Base-by-base conservation (phyloP, 2,329 filamentous ascomycete genomes). In the Bipolaris victoriae region DNA sequence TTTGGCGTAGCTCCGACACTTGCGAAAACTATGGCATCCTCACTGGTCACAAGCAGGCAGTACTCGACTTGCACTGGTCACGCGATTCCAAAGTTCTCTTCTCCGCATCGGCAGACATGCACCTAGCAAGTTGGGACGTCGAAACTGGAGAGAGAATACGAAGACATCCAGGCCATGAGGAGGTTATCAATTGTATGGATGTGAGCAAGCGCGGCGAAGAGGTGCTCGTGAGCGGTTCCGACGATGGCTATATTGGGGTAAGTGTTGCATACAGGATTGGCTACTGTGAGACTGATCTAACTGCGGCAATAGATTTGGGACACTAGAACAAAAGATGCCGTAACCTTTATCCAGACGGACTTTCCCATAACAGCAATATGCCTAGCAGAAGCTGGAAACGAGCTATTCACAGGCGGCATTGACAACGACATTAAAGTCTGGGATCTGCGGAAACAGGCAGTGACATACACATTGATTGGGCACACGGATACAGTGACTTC, bases 371-470 rank as follows among this genome's bases (percentile, higher is more conserved):
- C 95, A 1, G 90, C 94, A 0, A 87, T 98, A 5, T 91, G 92
- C 15, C 82, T 98, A n/a, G 89, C 93, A 0, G 92, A 97, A 75
- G 92, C 94, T 1, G 95, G 95, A 16, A 97, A 97, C 74, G 95
- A 98, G 79, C 86, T 99, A 24, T 99, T 95, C 76, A 90, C 91
- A 6, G 94, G 94, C 45, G 91, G 93, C 20, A 97, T 99, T 66
- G 95, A 98, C 79, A 97, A 98, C 73, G 92, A 96, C 68, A 96
- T 99, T 75, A 92, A 93, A 69, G 93, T 96, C 18, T 99, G 95
- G 94, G 95, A 99, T 77, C 80, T 98, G 71, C 88, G 95, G 65
- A 98, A 97, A 81, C 92, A 96, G 77, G 86, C 89, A 6, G 86
- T 96, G 2, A 87, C 92, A 5, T 97, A 98, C 77, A 89, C 90